A percentile compares a stretch with the other conserved stretches of the same genome.
Evolutionary conservation across 768 basidiomycete species (phyloP).

Genomic region (Tulasnella sp.): DNA sequence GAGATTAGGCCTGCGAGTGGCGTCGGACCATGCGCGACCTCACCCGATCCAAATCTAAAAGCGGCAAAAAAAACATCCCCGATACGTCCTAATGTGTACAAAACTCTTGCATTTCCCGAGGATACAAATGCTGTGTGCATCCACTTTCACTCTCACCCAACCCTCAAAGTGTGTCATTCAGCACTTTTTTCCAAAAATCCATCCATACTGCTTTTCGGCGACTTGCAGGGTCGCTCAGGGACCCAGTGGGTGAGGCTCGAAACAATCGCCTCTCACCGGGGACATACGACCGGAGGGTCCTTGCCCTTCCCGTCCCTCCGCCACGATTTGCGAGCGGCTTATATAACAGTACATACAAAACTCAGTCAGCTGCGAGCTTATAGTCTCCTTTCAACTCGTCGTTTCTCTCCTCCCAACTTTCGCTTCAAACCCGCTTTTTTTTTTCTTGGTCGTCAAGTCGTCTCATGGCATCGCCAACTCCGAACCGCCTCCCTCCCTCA

Average conservation of each 20-base stretch:
- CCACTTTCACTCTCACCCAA: background rate
- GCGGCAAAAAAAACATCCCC: background rate
- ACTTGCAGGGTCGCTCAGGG: conserved; percentile 3
- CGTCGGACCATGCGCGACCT: background rate
- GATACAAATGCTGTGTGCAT: background rate
- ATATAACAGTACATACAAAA: background rate
- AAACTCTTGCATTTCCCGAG: background rate
- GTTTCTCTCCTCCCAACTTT: background rate
- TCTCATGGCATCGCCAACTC: background rate
- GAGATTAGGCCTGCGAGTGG: background rate
- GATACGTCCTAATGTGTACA: background rate
- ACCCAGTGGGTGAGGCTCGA: background rate
- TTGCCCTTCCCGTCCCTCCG: background rate
- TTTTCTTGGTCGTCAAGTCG: background rate
- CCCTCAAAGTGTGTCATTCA: background rate
- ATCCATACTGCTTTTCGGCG: background rate
- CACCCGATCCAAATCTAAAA: background rate
- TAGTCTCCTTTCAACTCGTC: background rate
- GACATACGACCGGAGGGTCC: background rate
- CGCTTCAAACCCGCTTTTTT: background rate
- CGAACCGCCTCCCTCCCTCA: background rate
- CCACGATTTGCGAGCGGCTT: background rate
- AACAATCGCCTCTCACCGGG: background rate
- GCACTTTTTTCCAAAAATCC: background rate
- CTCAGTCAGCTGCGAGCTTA: background rate